These are phyloP conservation scores for Rhododendron simsii DNA, from an alignment of 148 eudicot genomes.

Conservation along the genomic window DNA sequence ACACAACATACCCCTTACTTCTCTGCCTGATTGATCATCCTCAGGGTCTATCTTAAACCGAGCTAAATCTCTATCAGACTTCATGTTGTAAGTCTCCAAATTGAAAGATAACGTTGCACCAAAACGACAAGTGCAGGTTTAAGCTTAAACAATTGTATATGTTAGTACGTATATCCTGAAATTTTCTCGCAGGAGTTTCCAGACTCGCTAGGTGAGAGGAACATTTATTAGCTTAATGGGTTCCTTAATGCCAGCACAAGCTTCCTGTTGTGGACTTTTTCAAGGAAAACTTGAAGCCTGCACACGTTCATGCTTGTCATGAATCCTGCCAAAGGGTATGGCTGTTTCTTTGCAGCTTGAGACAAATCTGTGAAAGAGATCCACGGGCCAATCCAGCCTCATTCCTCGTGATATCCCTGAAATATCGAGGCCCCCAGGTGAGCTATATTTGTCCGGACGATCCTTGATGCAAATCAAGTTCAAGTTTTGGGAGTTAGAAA, in stretches of 20 bases:
- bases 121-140: neutral
- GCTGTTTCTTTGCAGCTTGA: neutral
- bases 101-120: neutral
- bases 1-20: no score
- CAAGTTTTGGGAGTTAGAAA: neutral
- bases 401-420: no score
- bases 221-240: neutral
- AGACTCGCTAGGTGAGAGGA: neutral
- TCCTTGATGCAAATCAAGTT: neutral
- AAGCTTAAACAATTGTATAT: neutral
- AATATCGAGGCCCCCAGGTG: no score
- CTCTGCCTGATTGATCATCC: no score
- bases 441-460: neutral
- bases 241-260: neutral
- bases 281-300: neutral
- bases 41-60: no score
- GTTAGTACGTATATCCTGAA: neutral
- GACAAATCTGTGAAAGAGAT: neutral
- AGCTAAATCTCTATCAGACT: neutral
- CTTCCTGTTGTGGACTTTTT: neutral
- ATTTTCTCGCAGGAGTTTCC: neutral
- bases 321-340: neutral
- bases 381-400: neutral
- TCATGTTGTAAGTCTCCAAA: neutral
- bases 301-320: neutral